These are phyloP conservation scores for Pseudopediastrum boryanum DNA, from an alignment of 139 green algal genomes.

Conservation along the genomic window DNA sequence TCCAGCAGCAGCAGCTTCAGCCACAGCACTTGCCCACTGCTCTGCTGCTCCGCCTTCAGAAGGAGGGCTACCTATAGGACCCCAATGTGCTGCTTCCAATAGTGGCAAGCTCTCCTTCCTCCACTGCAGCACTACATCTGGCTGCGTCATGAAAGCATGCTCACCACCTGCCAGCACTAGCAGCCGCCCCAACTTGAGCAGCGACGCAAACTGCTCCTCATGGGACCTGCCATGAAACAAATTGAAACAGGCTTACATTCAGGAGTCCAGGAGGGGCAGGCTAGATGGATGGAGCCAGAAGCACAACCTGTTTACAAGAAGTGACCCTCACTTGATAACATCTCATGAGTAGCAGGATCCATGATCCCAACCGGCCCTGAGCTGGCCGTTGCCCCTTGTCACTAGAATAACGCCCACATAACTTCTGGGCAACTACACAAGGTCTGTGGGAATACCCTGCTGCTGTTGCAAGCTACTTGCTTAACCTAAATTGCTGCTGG, in stretches of 20 bases:
- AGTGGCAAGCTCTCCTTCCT: no score
- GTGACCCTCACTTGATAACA: not conserved
- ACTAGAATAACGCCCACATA: no score
- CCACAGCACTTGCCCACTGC: no score
- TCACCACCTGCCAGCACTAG: slow-evolving; percentile 24
- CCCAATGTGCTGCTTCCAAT: no score
- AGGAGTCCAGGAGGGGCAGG: not conserved
- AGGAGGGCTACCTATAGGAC: no score
- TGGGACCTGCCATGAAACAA: slow-evolving; percentile 19
- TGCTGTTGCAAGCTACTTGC: no score
- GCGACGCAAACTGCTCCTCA: slow-evolving; percentile 11
- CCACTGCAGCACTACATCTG: no score
- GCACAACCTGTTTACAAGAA: not conserved
- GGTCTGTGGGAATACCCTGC: no score
- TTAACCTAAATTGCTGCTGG: no score
- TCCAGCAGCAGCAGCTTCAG: no score
- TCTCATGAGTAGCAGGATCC: not conserved
- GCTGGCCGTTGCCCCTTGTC: not conserved
- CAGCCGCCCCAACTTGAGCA: slow-evolving; percentile 11
- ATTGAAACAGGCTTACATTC: not conserved
- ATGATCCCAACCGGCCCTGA: not conserved
- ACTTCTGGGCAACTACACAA: no score
- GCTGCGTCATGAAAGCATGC: slow-evolving; percentile 29
- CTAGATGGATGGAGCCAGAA: not conserved
- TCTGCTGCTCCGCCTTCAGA: no score